These are phyloP conservation scores for Malassezia yamatoensis DNA, from an alignment of 1,284 basidiomycete genomes.

Conservation along the genomic window DNA sequence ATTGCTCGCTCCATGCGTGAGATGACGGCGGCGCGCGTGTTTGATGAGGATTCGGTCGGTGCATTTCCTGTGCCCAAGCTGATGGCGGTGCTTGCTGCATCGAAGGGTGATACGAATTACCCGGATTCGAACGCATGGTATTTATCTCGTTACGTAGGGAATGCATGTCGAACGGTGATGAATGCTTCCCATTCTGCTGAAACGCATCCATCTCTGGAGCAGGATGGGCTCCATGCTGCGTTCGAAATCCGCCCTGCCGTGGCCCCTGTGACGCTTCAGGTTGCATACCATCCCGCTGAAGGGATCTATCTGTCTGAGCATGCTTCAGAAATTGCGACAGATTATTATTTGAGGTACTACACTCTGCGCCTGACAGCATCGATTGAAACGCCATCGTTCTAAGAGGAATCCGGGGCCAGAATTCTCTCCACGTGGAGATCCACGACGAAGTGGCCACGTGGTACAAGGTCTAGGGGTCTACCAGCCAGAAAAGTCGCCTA, in stretches of 20 bases:
- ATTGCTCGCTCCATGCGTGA: constrained; percentile 12
- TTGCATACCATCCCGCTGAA: constrained; percentile 53
- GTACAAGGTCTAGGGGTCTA: constrained; percentile 2
- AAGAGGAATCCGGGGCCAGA: background rate
- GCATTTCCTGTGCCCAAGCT: constrained; percentile 38
- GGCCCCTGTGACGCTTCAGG: background rate
- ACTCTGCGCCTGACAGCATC: constrained; percentile 81
- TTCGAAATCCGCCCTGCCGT: constrained; percentile 12
- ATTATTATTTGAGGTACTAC: constrained; percentile 73
- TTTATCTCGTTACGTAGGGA: constrained; percentile 28
- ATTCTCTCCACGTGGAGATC: background rate
- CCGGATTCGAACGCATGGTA: constrained; percentile 19
- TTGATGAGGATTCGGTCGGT: background rate
- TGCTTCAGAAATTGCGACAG: constrained; percentile 83
- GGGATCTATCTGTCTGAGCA: constrained; percentile 74
- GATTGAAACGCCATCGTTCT: constrained; percentile 49
- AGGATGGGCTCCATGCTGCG: constrained; percentile 9
- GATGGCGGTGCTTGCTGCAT: background rate
- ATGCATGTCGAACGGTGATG: constrained; percentile 28
- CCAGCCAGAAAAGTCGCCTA: constrained; percentile 40
- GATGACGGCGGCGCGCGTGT: background rate
- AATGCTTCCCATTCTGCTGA: constrained; percentile 24
- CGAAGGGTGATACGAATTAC: background rate
- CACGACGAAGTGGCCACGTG: background rate
- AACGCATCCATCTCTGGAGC: constrained; percentile 36